Evolutionary conservation across 164 flowering plant species (phyloP), one percentile per base, ranked within the genome.

Genomic region (Vitis labrusca): DNA sequence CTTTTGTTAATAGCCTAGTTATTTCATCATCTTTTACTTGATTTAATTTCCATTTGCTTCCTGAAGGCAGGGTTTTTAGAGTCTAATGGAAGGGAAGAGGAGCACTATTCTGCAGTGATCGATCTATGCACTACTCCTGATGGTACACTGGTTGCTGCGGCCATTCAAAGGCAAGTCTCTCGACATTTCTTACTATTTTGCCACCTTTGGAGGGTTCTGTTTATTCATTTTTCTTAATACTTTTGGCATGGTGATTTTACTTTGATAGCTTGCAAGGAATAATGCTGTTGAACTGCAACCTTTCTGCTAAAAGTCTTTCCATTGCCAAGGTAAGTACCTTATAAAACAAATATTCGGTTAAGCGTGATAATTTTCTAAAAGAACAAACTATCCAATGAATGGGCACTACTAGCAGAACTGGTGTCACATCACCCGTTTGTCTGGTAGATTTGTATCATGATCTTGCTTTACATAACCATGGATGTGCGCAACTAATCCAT

Each of bases 81-180:
- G 63, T 80, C 82, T 64, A 76, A 78, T 72, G 86, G 72, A 62
- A 74, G 54, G 58, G 89, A 80, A 73, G 88, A 79, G 17, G 76
- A 66, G 10, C 48, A 53, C 23, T 66, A 15, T 81, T 78, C 76
- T 55, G 88, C 92, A 8, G 84, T 92, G 14, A 90, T 93, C 51
- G 91, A 85, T 83, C 65, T 95, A 10, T 85, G 92, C 76, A 78
- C 94, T 19, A 77, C 79, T 64, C 72, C 83, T 51, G 79, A 84
- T 84, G 83, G 91, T 70, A 79, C 89, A 10, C 68, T 88, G 56
- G 81, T 90, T 72, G 94, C 93, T 16, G 98, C 84, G 16, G 97
- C 90, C 59, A 72, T 89, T 68, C 98, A 95, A 70, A 80, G 96
- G 97, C 69, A 84, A 78, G 79, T 78, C 5, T 53, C 66, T 70